phyloP scores from a whole-genome alignment of 805 yeast species.

The Schwanniomyces polymorphus region DNA sequence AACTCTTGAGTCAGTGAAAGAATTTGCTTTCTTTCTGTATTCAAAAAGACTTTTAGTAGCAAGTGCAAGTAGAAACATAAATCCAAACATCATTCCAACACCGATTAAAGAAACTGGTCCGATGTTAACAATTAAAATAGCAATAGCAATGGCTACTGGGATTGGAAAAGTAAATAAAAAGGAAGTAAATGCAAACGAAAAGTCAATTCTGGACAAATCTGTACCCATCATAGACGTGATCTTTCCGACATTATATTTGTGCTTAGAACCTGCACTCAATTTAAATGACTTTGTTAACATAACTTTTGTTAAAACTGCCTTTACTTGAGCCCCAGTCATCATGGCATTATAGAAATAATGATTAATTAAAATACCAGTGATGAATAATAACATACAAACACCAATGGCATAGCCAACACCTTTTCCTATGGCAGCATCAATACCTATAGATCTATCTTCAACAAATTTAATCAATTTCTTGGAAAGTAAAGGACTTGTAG shows the following conservation, averaged over 20 bases:
- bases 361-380: constrained; percentile 43
- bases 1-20: constrained; percentile 75
- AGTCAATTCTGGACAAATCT: constrained; percentile 77
- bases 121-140: constrained; percentile 61
- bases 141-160: constrained; percentile 61
- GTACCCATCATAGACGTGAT: constrained; percentile 80
- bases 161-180: constrained; percentile 65
- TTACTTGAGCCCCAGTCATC: constrained; percentile 67
- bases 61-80: constrained; percentile 45
- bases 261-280: constrained; percentile 57
- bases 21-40: constrained; percentile 57
- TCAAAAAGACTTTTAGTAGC: constrained; percentile 53
- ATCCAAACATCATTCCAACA: constrained; percentile 53
- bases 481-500: constrained; percentile 35
- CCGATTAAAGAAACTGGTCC: constrained; percentile 79
- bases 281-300: constrained; percentile 67
- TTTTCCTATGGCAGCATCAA: constrained; percentile 23
- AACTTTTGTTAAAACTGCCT: constrained; percentile 70
- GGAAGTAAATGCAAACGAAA: constrained; percentile 70
- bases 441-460: constrained; percentile 23
- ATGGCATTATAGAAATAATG: constrained; percentile 64
- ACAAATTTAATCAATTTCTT: constrained; percentile 39
- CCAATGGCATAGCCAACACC: constrained; percentile 46
- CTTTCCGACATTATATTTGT: constrained; percentile 63
- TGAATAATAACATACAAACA: constrained; percentile 26